These are phyloP conservation scores for Aspergillus heteromorphus DNA, from an alignment of 495 filamentous ascomycete genomes.

Conservation along the genomic window DNA sequence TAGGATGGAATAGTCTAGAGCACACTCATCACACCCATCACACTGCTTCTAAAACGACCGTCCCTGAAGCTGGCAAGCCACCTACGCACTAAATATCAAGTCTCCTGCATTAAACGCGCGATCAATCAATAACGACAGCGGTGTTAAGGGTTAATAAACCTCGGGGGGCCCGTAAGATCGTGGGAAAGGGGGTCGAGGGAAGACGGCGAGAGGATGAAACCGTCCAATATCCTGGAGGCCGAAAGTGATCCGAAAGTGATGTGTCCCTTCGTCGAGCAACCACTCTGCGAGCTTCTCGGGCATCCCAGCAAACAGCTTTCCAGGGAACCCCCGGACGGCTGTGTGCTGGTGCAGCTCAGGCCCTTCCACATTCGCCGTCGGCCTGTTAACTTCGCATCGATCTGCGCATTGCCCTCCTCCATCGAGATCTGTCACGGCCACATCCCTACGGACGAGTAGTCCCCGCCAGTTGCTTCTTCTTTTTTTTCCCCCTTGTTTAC, in stretches of 20 bases:
- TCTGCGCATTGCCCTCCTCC: constrained; percentile 2
- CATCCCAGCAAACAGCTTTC: constrained; percentile 4
- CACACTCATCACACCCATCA: background rate
- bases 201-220: background rate
- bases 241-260: background rate
- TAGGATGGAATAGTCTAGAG: no score
- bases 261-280: constrained; percentile 3
- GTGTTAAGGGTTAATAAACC: background rate
- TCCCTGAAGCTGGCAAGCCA: constrained; percentile 11
- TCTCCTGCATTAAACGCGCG: background rate
- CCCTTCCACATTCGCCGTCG: constrained; percentile 1
- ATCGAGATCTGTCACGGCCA: constrained; percentile 16
- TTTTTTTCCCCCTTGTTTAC: background rate
- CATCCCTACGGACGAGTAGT: constrained; percentile 6
- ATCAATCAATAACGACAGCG: background rate
- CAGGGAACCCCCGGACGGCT: constrained; percentile 1
- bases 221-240: no score
- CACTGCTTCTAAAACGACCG: background rate
- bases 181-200: background rate
- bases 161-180: background rate
- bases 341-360: constrained; percentile 5
- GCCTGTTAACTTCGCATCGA: constrained; percentile 3
- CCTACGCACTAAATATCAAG: constrained; percentile 12
- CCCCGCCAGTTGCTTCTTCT: constrained; percentile 1
- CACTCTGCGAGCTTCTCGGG: background rate